Evolutionary conservation across 331 rosid genomes (phyloP).

Genomic region (Rhamnella rubrinervis): DNA sequence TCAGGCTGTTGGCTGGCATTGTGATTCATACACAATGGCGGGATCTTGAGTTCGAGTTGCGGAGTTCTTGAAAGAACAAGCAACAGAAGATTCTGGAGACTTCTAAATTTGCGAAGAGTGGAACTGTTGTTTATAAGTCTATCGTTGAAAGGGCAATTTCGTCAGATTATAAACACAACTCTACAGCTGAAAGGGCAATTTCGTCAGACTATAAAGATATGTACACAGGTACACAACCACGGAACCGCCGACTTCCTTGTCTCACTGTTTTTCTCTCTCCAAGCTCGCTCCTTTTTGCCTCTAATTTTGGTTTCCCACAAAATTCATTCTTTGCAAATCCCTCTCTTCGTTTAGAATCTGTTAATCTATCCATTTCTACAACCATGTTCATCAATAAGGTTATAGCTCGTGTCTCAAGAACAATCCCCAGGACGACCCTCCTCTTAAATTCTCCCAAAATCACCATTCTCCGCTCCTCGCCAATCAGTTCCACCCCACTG

Average conservation of each 20-base stretch:
- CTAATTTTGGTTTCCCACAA: neutral
- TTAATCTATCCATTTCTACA: neutral
- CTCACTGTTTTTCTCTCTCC: slow-evolving; percentile 29
- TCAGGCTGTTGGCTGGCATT: no score
- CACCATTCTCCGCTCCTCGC: slow-evolving; percentile 34
- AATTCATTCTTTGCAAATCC: neutral
- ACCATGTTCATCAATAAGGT: slow-evolving; percentile 67
- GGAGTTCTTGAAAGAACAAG: no score
- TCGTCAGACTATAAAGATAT: slow-evolving; percentile 6
- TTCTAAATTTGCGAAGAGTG: neutral
- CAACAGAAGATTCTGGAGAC: slow-evolving; percentile 12
- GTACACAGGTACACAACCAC: neutral
- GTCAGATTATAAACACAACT: slow-evolving; percentile 13
- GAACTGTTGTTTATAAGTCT: no score
- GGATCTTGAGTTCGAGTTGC: no score
- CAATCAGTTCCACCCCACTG: slow-evolving; percentile 46
- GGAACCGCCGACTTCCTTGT: neutral
- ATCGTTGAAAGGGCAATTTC: slow-evolving; percentile 21
- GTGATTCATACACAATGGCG: no score
- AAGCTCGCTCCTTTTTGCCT: slow-evolving; percentile 15
- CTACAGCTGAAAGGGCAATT: slow-evolving; percentile 23
- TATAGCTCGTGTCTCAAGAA: slow-evolving; percentile 61
- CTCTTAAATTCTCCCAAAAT: slow-evolving; percentile 46
- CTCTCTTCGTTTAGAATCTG: neutral
- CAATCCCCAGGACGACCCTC: slow-evolving; percentile 39